These are phyloP conservation scores for Debaryomyces singareniensis DNA, from an alignment of 1,139 yeast genomes.

Conservation along the genomic window DNA sequence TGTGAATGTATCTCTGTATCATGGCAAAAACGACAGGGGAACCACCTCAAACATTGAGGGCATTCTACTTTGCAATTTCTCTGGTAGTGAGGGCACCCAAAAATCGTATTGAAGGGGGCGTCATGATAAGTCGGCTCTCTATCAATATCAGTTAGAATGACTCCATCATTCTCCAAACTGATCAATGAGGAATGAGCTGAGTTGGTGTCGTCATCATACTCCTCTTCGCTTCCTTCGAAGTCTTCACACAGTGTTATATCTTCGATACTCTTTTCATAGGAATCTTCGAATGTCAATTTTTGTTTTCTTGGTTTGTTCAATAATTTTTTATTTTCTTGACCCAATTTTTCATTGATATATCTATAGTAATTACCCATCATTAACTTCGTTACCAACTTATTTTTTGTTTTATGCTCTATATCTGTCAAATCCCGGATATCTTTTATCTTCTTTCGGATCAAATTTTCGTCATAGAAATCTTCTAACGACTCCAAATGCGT, in stretches of 20 bases:
- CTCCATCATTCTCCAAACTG: constrained; percentile 22
- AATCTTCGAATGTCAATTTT: constrained; percentile 3
- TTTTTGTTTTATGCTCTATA: constrained; percentile 49
- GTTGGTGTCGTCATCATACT: constrained; percentile 11
- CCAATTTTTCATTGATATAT: constrained; percentile 30
- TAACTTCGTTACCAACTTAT: constrained; percentile 58
- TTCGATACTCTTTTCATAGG: neutral
- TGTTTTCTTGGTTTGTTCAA: constrained; percentile 7
- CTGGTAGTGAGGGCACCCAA: constrained; percentile 83
- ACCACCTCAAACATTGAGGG: constrained; percentile 68
- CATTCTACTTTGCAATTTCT: constrained; percentile 83
- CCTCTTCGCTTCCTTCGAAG: constrained; percentile 4
- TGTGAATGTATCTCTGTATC: constrained; percentile 56
- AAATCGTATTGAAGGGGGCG: constrained; percentile 19
- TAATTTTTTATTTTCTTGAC: constrained; percentile 11
- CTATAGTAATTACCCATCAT: constrained; percentile 71
- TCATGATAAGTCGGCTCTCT: constrained; percentile 46
- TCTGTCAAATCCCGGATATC: constrained; percentile 43
- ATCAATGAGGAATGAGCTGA: neutral
- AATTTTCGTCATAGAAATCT: constrained; percentile 46
- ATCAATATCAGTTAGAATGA: constrained; percentile 44
- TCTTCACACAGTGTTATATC: constrained; percentile 8
- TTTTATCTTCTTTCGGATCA: constrained; percentile 53
- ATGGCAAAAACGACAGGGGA: constrained; percentile 80
- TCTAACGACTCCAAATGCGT: constrained; percentile 36